Conservation (phyloP, 306 rosid genomes). For the Boehmeria nivea region DNA sequence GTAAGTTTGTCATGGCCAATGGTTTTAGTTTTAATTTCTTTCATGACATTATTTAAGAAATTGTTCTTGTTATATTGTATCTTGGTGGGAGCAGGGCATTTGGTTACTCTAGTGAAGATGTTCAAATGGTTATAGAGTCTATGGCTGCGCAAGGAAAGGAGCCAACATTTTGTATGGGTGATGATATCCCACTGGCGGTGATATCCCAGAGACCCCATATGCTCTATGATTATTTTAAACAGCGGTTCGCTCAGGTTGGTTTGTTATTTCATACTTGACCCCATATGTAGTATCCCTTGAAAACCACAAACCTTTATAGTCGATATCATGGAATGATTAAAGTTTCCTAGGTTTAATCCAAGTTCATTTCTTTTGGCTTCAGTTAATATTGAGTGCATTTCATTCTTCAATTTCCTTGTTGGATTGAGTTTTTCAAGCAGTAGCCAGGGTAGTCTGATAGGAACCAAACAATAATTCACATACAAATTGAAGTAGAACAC, state of each 20-base stretch:
- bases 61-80: constrained; percentile 28
- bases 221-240: constrained; percentile 95
- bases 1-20: background rate
- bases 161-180: constrained; percentile 98
- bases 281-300: too few species aligned
- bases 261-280: background rate
- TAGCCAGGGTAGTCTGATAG: too few species aligned
- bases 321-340: too few species aligned
- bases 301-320: too few species aligned
- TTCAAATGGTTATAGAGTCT: constrained; percentile 89
- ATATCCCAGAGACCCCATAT: constrained; percentile 88
- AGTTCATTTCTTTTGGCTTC: too few species aligned
- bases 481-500: too few species aligned
- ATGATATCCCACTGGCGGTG: constrained; percentile 88
- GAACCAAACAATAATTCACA: too few species aligned
- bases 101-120: constrained; percentile 99
- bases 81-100: constrained; percentile 74
- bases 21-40: constrained; percentile 18
- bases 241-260: constrained; percentile 93
- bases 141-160: constrained; percentile 99
- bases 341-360: too few species aligned
- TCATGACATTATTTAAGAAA: constrained; percentile 13
- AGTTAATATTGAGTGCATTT: too few species aligned
- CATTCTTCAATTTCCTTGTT: too few species aligned
- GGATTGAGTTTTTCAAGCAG: too few species aligned